Conservation (phyloP, 208 protist genomes). For the Naegleria gruberi region DNA sequence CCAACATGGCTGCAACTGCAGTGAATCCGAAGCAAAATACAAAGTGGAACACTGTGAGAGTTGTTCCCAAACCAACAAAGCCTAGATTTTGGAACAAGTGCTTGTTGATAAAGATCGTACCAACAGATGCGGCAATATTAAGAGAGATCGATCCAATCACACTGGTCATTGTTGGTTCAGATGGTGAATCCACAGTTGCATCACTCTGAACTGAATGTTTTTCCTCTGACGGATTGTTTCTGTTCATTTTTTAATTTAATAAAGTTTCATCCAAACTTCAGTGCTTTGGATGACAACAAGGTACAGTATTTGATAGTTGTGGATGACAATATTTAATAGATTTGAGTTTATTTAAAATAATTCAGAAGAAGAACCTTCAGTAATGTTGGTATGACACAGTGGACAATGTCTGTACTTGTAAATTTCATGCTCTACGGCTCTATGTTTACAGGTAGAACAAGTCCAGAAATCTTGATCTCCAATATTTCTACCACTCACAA, state of each 20-base stretch:
- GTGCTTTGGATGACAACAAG: too few relatives aligned
- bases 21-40: neutral
- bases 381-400: constrained; percentile 60
- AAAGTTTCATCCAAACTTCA: too few relatives aligned
- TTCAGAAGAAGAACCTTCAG: neutral
- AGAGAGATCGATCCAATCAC: neutral
- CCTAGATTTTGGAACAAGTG: neutral
- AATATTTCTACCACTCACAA: constrained; percentile 69
- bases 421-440: constrained; percentile 59
- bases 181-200: too few relatives aligned
- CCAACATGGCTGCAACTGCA: neutral
- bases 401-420: constrained; percentile 71
- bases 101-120: constrained; percentile 22
- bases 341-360: neutral
- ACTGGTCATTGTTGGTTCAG: neutral
- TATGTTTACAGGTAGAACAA: constrained; percentile 69
- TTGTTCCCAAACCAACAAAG: constrained; percentile 11
- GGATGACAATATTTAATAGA: too few relatives aligned
- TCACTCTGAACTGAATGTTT: too few relatives aligned
- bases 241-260: too few relatives aligned
- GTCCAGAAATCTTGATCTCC: constrained; percentile 55
- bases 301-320: too few relatives aligned
- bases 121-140: neutral
- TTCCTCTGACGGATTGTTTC: too few relatives aligned
- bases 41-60: constrained; percentile 23